These are phyloP conservation scores for Suhomyces taliae DNA, from an alignment of 1,139 yeast species.

Conservation along the genomic window DNA sequence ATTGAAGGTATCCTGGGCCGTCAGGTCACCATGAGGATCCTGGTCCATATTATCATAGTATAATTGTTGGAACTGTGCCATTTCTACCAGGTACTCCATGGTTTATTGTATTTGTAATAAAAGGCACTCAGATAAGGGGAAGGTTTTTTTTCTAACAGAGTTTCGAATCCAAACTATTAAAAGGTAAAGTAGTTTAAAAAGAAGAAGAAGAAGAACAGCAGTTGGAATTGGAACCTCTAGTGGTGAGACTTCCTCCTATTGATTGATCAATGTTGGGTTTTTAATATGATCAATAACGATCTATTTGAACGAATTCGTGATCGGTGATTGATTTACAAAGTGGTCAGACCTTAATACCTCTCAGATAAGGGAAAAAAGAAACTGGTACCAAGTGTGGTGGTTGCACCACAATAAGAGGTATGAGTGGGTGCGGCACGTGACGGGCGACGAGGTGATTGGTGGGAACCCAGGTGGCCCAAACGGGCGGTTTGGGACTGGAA, in stretches of 20 bases:
- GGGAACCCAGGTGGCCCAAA: not conserved
- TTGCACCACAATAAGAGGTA: conserved; percentile 10
- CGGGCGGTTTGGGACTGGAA: too few species aligned
- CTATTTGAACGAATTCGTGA: not conserved
- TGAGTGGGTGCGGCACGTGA: conserved; percentile 4
- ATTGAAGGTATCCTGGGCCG: not conserved
- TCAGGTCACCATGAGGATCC: conserved; percentile 4
- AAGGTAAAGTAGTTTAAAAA: too few species aligned
- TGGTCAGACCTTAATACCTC: conserved; percentile 8
- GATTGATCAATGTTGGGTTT: too few species aligned
- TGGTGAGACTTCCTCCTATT: not conserved
- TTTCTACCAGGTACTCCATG: conserved; percentile 8
- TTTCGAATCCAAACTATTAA: too few species aligned
- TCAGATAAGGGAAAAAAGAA: conserved; percentile 8
- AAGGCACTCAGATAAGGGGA: too few species aligned
- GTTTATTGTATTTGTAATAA: not conserved
- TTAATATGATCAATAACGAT: not conserved
- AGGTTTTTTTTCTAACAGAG: too few species aligned
- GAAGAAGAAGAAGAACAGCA: not conserved
- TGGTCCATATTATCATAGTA: conserved; percentile 5
- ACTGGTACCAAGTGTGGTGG: conserved; percentile 7
- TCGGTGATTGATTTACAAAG: not conserved
- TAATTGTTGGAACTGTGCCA: conserved; percentile 9
- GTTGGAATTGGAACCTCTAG: not conserved
- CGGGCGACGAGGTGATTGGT: not conserved